Conservation (phyloP, 2,329 filamentous ascomycete species). For the Alternaria hordeiaustralica region DNA sequence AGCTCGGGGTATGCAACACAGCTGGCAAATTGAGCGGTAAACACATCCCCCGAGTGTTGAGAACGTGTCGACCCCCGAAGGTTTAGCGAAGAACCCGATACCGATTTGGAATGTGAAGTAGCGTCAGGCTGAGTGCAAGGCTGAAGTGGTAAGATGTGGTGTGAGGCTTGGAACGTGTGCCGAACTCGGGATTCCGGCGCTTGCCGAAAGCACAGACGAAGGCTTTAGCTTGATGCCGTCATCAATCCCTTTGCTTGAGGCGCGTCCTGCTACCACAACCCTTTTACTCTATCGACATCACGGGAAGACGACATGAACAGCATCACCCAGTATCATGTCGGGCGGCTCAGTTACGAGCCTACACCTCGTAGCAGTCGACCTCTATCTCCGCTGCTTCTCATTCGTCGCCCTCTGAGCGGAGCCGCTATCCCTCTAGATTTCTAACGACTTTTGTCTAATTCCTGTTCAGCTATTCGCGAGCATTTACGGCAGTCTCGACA, state of each 20-base stretch:
- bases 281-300: neutral
- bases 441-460: neutral
- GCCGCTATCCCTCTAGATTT: neutral
- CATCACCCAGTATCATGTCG: neutral
- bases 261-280: neutral
- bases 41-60: neutral
- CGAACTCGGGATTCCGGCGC: neutral
- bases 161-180: neutral
- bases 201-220: neutral
- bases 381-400: neutral
- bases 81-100: neutral
- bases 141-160: neutral
- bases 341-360: neutral
- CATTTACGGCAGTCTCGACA: neutral
- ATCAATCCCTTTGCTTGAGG: neutral
- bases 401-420: neutral
- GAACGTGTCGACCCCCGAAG: neutral
- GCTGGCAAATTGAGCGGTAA: constrained; percentile 5
- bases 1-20: neutral
- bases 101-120: neutral
- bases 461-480: neutral
- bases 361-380: neutral
- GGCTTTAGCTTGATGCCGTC: neutral
- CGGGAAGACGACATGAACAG: neutral
- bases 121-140: neutral